Conservation (phyloP, 2,329 filamentous ascomycete genomes). For the Fusarium sp. region DNA sequence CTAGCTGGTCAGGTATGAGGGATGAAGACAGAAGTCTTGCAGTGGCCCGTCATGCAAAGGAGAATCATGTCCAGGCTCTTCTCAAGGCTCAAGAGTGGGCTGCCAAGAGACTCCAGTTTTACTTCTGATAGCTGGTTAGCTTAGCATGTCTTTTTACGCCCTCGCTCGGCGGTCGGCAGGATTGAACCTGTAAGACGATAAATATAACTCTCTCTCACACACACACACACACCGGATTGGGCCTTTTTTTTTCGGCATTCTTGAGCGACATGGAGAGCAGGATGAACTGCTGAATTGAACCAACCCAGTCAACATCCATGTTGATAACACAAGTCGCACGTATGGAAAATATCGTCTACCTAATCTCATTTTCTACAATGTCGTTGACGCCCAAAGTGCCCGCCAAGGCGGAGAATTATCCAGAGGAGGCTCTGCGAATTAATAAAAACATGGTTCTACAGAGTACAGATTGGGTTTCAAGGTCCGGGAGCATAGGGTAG, state of each 20-base stretch:
- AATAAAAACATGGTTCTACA: not conserved
- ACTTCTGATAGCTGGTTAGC: too few relatives aligned
- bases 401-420: conserved; percentile 14
- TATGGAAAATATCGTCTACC: not conserved
- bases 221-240: too few relatives aligned
- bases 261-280: not conserved
- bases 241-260: too few relatives aligned
- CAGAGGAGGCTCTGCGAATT: not conserved
- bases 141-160: too few relatives aligned
- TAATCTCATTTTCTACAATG: not conserved
- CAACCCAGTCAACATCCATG: too few relatives aligned
- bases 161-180: too few relatives aligned
- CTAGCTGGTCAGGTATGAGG: not conserved
- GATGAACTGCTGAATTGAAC: not conserved
- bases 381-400: not conserved
- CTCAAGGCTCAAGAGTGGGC: conserved; percentile 6
- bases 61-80: not conserved
- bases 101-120: not conserved
- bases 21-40: not conserved
- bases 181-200: too few relatives aligned
- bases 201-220: too few relatives aligned
- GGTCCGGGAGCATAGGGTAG: not conserved
- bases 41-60: not conserved
- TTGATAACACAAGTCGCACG: not conserved
- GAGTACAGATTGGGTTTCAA: not conserved